These are phyloP conservation scores for Hemileccinum impolitum DNA, from an alignment of 768 basidiomycete genomes.

Conservation along the genomic window DNA sequence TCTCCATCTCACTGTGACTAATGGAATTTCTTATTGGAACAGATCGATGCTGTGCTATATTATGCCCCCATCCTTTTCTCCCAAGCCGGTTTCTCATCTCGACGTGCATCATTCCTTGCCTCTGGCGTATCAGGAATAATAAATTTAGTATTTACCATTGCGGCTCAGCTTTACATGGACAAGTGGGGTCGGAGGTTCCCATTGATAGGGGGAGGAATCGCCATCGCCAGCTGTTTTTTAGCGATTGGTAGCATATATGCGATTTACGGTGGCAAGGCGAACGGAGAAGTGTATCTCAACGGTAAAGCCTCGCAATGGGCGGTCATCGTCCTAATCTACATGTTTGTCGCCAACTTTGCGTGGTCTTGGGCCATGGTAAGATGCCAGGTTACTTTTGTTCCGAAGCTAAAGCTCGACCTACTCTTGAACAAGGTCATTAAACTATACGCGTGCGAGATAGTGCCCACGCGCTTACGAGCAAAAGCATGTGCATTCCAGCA, in stretches of 20 bases:
- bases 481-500: conserved; percentile 42
- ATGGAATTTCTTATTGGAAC: not conserved
- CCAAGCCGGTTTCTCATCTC: conserved; percentile 47
- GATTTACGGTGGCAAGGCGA: conserved; percentile 30
- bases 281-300: conserved; percentile 22
- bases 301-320: conserved; percentile 32
- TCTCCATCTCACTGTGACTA: not conserved
- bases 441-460: conserved; percentile 44
- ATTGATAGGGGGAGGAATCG: conserved; percentile 41
- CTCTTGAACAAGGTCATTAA: conserved; percentile 27
- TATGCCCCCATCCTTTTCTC: conserved; percentile 48
- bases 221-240: conserved; percentile 38
- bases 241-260: conserved; percentile 46
- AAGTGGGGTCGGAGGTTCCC: conserved; percentile 36
- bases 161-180: conserved; percentile 38
- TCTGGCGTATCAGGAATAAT: conserved; percentile 49
- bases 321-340: conserved; percentile 45
- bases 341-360: conserved; percentile 42
- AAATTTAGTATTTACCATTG: conserved; percentile 38
- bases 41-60: conserved; percentile 31
- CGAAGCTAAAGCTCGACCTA: not conserved
- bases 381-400: not conserved
- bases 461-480: conserved; percentile 46
- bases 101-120: conserved; percentile 47
- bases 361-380: conserved; percentile 43